These are phyloP conservation scores for Blepharisma stoltei DNA, from an alignment of 73 alveolate genomes.

Conservation along the genomic window DNA sequence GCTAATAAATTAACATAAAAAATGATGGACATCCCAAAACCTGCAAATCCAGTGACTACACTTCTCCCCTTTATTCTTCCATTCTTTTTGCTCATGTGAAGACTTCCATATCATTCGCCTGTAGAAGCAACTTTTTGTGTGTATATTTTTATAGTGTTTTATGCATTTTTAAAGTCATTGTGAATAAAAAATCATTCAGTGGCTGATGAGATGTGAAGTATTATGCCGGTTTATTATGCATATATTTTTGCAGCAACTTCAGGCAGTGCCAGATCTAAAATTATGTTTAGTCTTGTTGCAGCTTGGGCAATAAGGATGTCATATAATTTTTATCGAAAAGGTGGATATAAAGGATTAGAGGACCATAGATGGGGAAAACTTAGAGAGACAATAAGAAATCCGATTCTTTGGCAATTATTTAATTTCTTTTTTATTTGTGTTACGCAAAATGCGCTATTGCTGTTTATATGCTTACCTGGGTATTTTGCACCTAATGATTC, in stretches of 20 bases:
- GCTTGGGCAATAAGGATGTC: conserved; percentile 16
- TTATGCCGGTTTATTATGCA: conserved; percentile 9
- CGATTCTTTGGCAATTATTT: conserved; percentile 10
- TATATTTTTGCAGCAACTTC: not conserved
- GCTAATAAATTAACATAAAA: too few species aligned
- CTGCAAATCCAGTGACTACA: too few species aligned
- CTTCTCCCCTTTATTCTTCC: too few species aligned
- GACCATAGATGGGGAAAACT: conserved; percentile 33
- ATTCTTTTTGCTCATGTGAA: too few species aligned
- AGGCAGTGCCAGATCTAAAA: not conserved
- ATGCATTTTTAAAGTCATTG: conserved; percentile 11
- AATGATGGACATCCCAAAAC: too few species aligned
- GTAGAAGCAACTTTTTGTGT: too few species aligned
- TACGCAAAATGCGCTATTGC: not conserved
- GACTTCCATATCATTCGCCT: too few species aligned
- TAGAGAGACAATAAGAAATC: not conserved
- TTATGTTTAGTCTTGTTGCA: not conserved
- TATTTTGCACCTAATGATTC: not conserved
- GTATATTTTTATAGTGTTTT: not conserved
- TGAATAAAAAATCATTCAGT: not conserved
- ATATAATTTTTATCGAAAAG: conserved; percentile 28
- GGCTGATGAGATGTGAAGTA: conserved; percentile 25
- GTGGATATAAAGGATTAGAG: conserved; percentile 31
- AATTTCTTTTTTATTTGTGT: conserved; percentile 22
- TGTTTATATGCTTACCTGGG: not conserved